Evolutionary conservation across 768 basidiomycete genomes (phyloP).

Genomic region (Hirschioporus abietinus): DNA sequence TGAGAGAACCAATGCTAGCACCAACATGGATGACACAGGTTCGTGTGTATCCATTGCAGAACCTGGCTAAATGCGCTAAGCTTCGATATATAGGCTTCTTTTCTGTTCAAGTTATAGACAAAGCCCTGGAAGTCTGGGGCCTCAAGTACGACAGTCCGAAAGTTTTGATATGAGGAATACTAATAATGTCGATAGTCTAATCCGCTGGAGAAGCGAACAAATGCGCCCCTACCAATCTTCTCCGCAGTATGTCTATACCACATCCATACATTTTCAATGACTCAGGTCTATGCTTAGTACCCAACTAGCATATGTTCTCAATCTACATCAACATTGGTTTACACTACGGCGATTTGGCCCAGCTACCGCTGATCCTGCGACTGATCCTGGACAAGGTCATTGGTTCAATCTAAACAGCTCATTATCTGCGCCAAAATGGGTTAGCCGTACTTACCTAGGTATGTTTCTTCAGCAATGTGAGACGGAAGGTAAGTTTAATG

Average conservation of each 20-base stretch:
- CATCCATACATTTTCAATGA: constrained; percentile 2
- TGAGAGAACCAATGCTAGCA: constrained; percentile 42
- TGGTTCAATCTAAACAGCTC: constrained; percentile 92
- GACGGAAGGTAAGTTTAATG: constrained; percentile 53
- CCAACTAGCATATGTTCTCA: constrained; percentile 84
- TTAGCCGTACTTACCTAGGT: constrained; percentile 75
- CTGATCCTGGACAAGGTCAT: constrained; percentile 51
- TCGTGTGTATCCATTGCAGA: constrained; percentile 1
- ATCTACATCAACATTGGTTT: constrained; percentile 87
- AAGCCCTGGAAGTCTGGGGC: constrained; percentile 81
- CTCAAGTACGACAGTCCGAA: constrained; percentile 47
- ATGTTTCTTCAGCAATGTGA: constrained; percentile 89
- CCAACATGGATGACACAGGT: constrained; percentile 94
- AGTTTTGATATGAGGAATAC: neutral
- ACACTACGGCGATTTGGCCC: constrained; percentile 76
- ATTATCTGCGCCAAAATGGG: constrained; percentile 68
- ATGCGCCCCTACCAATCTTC: constrained; percentile 71
- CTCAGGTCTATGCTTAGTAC: constrained; percentile 36
- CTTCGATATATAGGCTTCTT: constrained; percentile 62
- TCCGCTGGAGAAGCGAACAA: constrained; percentile 78
- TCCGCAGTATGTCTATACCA: constrained; percentile 55
- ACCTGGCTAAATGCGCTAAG: neutral
- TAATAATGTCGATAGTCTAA: constrained; percentile 44
- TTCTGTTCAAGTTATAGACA: constrained; percentile 84
- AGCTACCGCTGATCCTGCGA: constrained; percentile 30